Evolutionary conservation across 108 stramenopile genomes (phyloP).

Genomic region (Stephanodiscus minutulus): DNA sequence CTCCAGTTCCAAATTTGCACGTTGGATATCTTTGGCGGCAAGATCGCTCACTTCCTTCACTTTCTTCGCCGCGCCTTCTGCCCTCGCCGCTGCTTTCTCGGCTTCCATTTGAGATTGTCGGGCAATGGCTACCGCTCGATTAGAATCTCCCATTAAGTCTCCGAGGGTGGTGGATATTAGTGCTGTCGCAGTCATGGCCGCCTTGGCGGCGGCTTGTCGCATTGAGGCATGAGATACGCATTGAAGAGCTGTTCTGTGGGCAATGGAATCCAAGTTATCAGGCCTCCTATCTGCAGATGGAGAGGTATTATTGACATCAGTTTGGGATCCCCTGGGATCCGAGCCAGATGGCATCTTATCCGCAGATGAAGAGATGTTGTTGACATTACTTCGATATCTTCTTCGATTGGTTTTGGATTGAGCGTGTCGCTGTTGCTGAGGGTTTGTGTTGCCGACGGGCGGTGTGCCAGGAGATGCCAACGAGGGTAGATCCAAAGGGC

Average conservation of each 20-base stretch:
- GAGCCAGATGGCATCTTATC: constrained; percentile 1
- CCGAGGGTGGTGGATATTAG: constrained; percentile 24
- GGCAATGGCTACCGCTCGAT: constrained; percentile 18
- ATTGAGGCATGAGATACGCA: constrained; percentile 28
- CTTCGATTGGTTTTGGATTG: neutral
- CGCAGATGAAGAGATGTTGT: constrained; percentile 2
- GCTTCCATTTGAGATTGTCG: constrained; percentile 28
- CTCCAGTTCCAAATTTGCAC: constrained; percentile 25
- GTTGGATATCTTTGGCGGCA: constrained; percentile 18
- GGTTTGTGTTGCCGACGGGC: neutral
- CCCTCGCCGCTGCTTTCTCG: constrained; percentile 22
- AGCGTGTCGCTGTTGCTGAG: constrained; percentile 3
- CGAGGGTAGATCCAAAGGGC: constrained; percentile 16
- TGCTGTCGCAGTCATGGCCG: constrained; percentile 16
- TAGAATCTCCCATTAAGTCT: constrained; percentile 21
- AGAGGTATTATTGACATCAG: neutral
- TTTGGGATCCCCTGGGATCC: neutral
- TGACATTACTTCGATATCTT: neutral
- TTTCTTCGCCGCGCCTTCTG: constrained; percentile 23
- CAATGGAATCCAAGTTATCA: neutral
- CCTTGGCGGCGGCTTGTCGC: constrained; percentile 33
- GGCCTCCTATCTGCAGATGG: constrained; percentile 4
- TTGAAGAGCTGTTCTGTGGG: constrained; percentile 28
- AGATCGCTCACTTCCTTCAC: constrained; percentile 32
- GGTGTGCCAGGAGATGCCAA: constrained; percentile 16